Conservation (phyloP, 768 basidiomycete genomes). For the Leucocoprinus leucothites region DNA sequence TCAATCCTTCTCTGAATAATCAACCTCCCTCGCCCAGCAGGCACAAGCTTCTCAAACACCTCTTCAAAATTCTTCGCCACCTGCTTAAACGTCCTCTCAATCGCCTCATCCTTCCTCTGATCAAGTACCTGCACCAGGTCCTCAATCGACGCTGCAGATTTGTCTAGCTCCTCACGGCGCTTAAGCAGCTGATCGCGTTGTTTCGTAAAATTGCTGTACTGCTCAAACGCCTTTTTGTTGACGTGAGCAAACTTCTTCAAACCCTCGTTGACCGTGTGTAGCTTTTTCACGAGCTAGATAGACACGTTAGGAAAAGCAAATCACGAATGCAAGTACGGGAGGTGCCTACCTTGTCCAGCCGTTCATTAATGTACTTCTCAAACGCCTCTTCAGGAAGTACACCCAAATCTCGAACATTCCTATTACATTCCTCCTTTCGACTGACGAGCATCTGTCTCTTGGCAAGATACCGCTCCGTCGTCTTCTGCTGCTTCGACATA, state of each 20-base stretch:
- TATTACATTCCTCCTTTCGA: slow-evolving; percentile 91
- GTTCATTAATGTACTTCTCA: slow-evolving; percentile 86
- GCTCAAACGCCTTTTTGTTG: slow-evolving; percentile 99
- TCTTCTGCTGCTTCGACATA: slow-evolving; percentile 92
- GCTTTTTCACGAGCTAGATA: slow-evolving; percentile 82
- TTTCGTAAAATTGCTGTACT: slow-evolving; percentile 97
- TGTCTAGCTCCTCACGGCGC: slow-evolving; percentile 89
- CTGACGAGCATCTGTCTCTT: slow-evolving; percentile 83
- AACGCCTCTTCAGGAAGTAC: slow-evolving; percentile 97
- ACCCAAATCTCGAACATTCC: slow-evolving; percentile 94
- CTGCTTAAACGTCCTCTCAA: slow-evolving; percentile 97
- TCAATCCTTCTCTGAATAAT: slow-evolving; percentile 93
- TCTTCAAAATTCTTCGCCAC: slow-evolving; percentile 97
- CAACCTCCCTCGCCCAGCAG: slow-evolving; percentile 85
- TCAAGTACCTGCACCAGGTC: slow-evolving; percentile 93
- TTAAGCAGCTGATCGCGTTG: slow-evolving; percentile 89
- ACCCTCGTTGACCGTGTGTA: slow-evolving; percentile 90
- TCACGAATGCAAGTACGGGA: background rate
- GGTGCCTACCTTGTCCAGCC: slow-evolving; percentile 75
- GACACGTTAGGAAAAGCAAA: background rate
- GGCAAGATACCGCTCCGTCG: slow-evolving; percentile 89
- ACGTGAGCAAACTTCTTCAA: slow-evolving; percentile 97
- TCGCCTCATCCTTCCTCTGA: slow-evolving; percentile 97
- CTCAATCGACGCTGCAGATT: slow-evolving; percentile 84
- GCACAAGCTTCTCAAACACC: slow-evolving; percentile 94